A percentile compares a stretch with the other conserved stretches of the same genome.
These are phyloP conservation scores for Mortierella sp. DNA, from an alignment of 371 early-diverging fungal species.

Conservation along the genomic window DNA sequence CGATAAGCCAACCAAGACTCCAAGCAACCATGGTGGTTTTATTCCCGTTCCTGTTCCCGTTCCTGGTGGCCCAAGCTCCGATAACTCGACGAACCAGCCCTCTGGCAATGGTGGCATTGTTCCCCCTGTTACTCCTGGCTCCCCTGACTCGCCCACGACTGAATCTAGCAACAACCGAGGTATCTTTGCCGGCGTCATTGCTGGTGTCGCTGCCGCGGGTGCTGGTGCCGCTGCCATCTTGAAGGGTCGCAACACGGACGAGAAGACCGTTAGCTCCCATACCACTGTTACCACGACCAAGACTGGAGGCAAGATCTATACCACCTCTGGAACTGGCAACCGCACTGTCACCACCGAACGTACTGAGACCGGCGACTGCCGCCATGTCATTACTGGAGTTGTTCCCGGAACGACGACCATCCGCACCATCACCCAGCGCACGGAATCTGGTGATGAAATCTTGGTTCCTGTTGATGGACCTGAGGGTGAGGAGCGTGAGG, in stretches of 20 bases:
- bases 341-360: slow-evolving; percentile 41
- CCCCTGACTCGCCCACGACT: slow-evolving; percentile 11
- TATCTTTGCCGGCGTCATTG: slow-evolving; percentile 13
- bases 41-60: slow-evolving; percentile 22
- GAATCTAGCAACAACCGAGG: slow-evolving; percentile 2
- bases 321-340: slow-evolving; percentile 37
- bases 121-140: slow-evolving; percentile 13
- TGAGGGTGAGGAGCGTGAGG: slow-evolving; percentile 37
- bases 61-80: slow-evolving; percentile 26
- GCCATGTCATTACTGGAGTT: slow-evolving; percentile 36
- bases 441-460: slow-evolving; percentile 34
- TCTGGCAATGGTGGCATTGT: slow-evolving; percentile 19
- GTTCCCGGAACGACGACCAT: slow-evolving; percentile 28
- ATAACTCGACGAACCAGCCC: slow-evolving; percentile 16
- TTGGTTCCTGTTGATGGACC: slow-evolving; percentile 34
- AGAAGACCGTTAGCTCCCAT: slow-evolving; percentile 5
- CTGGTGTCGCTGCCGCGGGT: slow-evolving; percentile 14
- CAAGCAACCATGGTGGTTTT: slow-evolving; percentile 22
- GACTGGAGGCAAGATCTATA: slow-evolving; percentile 29
- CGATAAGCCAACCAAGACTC: slow-evolving; percentile 13
- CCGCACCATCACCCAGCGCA: slow-evolving; percentile 40
- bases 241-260: slow-evolving; percentile 5
- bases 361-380: slow-evolving; percentile 24
- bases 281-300: slow-evolving; percentile 32
- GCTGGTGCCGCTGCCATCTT: slow-evolving; percentile 13